Conservation (phyloP, 352 stramenopile species). For the Globisporangium apiculatum region DNA sequence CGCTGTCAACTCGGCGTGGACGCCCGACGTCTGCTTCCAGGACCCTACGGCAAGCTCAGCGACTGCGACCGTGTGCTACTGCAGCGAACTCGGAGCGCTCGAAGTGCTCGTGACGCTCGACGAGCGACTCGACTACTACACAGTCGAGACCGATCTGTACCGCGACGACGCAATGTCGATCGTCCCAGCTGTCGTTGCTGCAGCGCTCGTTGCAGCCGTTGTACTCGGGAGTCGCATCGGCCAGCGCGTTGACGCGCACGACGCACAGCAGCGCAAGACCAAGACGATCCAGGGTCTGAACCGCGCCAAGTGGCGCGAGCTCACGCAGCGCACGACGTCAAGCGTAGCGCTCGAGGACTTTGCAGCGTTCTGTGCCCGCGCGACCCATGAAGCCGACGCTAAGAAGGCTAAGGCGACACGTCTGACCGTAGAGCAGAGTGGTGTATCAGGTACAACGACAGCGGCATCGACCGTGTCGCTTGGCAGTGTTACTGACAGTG, state of each 20-base stretch:
- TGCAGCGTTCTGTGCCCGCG: constrained; percentile 27
- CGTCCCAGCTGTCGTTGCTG: constrained; percentile 28
- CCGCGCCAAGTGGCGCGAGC: constrained; percentile 54
- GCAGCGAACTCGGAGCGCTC: constrained; percentile 27
- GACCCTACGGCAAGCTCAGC: constrained; percentile 33
- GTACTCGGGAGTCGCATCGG: constrained; percentile 22
- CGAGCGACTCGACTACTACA: constrained; percentile 61
- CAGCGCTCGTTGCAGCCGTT: constrained; percentile 32
- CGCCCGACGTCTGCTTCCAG: constrained; percentile 52
- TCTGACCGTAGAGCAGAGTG: constrained; percentile 4
- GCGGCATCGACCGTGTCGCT: background rate
- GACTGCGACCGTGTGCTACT: constrained; percentile 49
- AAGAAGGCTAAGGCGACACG: background rate
- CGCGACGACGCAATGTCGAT: constrained; percentile 54
- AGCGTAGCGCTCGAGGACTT: constrained; percentile 31
- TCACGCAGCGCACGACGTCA: constrained; percentile 29
- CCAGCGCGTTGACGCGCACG: constrained; percentile 23
- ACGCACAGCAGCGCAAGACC: constrained; percentile 39
- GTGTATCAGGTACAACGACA: background rate
- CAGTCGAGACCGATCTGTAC: constrained; percentile 42
- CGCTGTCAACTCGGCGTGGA: constrained; percentile 21
- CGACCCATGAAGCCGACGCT: background rate
- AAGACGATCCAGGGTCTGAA: constrained; percentile 53
- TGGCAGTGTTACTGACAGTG: background rate
- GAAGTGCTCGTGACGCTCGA: constrained; percentile 60